Base-by-base conservation (phyloP, 257 asterid species). In the Anisodus acutangulus region DNA sequence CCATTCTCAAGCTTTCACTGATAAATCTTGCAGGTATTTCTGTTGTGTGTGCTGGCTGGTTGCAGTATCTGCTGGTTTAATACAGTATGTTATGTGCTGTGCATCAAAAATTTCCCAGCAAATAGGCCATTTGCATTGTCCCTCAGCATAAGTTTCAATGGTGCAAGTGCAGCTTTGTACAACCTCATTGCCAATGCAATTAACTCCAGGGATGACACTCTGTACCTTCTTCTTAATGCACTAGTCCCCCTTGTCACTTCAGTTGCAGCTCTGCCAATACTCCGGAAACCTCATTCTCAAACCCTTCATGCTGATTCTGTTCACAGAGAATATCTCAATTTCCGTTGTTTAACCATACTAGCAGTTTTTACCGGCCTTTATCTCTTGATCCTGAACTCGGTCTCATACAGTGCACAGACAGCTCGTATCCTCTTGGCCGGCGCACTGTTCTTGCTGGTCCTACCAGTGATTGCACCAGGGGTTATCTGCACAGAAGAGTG, bases 61-160 rank as follows among this genome's bases (percentile, higher is more conserved):
- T 88, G 90, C 76, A 91, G 95, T 91, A 91, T 93, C 83, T 87
- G 90, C 85, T 93, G 94, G 97, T 89, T 93, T 87, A 93, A 93
- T 85, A 93, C 95, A 17, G 94, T 91, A 17, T 92, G 91, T 9
- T 91, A 88, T 59, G 96, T 93, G 39, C 70, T 91, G 80, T 92
- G 93, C 91, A 92, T 93, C 64, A 87, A 88, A 82, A 81, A 84
- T 49, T 93, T 93, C 80, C 88, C 90, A 9, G 60, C 82, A 41
- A 88, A 88, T 85, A 88, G 91, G 69, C 87, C 91, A 60, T 62
- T 92, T 31, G 93, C 97, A 43, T 70, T 93, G 67, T 90, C 97
- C 71, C 92, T 92, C 16, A 82, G 91, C 85, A 80, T 89, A 80
- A 91, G 97, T 79, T 93, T 88, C 90, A 91, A 88, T 51, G 93